phyloP scores from a whole-genome alignment of 2,329 filamentous ascomycete genomes.

The Colletotrichum simmondsii region DNA sequence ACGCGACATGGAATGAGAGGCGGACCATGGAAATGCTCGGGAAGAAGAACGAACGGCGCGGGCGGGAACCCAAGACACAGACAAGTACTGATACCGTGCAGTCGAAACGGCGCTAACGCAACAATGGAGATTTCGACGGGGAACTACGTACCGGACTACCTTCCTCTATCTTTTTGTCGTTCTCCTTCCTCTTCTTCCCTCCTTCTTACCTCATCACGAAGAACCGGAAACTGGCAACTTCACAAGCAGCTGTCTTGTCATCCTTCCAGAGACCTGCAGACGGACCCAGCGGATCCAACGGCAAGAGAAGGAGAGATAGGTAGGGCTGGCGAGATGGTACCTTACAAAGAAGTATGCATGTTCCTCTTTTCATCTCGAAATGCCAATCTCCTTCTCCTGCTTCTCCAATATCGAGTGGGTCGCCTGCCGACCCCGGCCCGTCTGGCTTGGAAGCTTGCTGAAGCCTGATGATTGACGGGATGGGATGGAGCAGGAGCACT shows the following conservation, averaged over 20 bases:
- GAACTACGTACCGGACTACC: neutral
- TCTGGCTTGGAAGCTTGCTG: neutral
- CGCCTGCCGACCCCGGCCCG: conserved; percentile 6
- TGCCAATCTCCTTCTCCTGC: conserved; percentile 14
- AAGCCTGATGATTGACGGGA: neutral
- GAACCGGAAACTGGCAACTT: neutral
- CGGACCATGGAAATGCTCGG: conserved; percentile 13
- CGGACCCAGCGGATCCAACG: neutral
- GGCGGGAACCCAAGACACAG: conserved; percentile 18
- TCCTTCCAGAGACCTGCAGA: neutral
- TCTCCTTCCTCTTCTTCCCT: neutral
- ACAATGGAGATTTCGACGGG: conserved; percentile 26
- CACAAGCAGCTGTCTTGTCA: neutral
- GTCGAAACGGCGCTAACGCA: conserved; percentile 29
- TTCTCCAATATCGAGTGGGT: conserved; percentile 11
- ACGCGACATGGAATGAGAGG: neutral
- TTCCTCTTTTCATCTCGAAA: conserved; percentile 2
- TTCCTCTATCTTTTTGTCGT: neutral
- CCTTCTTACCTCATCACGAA: neutral
- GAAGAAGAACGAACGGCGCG: conserved; percentile 12
- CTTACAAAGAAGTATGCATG: neutral
- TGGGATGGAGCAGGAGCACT: neutral
- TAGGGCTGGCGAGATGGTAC: neutral
- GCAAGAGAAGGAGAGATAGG: neutral
- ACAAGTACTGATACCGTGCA: conserved; percentile 24